A percentile compares a stretch with the other conserved stretches of the same genome.
These are phyloP conservation scores for Condylostoma magnum DNA, from an alignment of 169 alveolate species.

Conservation along the genomic window DNA sequence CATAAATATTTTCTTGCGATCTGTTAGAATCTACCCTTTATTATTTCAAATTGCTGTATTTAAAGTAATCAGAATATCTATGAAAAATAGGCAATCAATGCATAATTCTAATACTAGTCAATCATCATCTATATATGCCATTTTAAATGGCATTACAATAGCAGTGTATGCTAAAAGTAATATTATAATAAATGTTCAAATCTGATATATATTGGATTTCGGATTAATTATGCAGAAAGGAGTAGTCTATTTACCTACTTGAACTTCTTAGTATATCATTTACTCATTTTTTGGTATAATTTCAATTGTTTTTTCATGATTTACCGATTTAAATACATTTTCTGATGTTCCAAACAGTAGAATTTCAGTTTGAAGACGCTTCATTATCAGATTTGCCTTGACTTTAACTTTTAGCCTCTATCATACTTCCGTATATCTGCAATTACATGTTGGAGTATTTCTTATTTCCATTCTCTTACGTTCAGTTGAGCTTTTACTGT, in stretches of 20 bases:
- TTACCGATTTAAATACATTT: no score
- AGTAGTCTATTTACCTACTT: neutral
- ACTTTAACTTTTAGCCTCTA: neutral
- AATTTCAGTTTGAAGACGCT: neutral
- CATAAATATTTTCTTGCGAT: neutral
- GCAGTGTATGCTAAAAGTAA: neutral
- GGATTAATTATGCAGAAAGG: neutral
- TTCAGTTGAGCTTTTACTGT: no score
- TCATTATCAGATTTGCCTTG: neutral
- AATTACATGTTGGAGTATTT: neutral
- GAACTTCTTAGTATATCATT: neutral
- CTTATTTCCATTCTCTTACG: neutral
- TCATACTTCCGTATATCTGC: slow-evolving; percentile 8
- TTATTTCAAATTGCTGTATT: slow-evolving; percentile 1
- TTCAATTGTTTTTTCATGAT: no score
- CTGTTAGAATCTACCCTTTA: slow-evolving; percentile 8
- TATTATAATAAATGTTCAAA: slow-evolving; percentile 5
- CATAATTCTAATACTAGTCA: neutral
- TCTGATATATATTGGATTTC: neutral
- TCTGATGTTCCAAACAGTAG: slow-evolving; percentile 4
- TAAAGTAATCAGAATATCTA: slow-evolving; percentile 1
- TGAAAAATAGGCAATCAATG: neutral
- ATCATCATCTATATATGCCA: neutral
- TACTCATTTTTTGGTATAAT: no score
- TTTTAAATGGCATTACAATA: slow-evolving; percentile 17